Evolutionary conservation across 345 rosid species (phyloP).

Genomic region (Pugionium cornutum): DNA sequence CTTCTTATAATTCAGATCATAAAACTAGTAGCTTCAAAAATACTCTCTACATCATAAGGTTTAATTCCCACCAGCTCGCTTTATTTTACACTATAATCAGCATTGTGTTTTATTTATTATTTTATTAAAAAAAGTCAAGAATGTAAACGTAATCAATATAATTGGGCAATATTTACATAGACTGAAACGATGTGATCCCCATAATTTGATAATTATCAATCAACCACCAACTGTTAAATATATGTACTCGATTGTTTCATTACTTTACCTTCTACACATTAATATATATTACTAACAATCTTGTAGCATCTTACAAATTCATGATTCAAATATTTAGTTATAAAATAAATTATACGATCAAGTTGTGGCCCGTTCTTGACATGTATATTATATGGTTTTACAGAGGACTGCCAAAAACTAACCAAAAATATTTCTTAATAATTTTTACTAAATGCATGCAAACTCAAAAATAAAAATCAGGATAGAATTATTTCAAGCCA

Average conservation of each 20-base stretch:
- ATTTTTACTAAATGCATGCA: not conserved
- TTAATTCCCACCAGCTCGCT: not conserved
- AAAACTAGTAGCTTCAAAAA: too few species aligned
- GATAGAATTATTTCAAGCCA: not conserved
- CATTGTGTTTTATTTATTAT: too few species aligned
- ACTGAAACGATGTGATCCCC: not conserved
- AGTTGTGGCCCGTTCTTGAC: too few species aligned
- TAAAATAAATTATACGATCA: too few species aligned
- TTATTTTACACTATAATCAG: conserved; percentile 13
- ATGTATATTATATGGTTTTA: too few species aligned
- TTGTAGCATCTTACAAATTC: not conserved
- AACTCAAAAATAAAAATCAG: not conserved
- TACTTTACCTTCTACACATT: not conserved
- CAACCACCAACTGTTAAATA: conserved; percentile 28
- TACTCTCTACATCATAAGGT: too few species aligned
- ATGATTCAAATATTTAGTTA: too few species aligned
- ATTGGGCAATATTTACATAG: not conserved
- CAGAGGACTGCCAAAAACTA: too few species aligned
- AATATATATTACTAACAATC: too few species aligned
- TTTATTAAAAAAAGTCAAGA: conserved; percentile 1
- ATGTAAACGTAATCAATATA: not conserved
- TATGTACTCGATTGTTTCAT: conserved; percentile 8
- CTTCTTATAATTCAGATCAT: not conserved
- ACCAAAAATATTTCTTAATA: too few species aligned
- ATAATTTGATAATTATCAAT: conserved; percentile 12